Evolutionary conservation across 169 alveolate genomes (phyloP).

Genomic region (Sarcocystis neurona): DNA sequence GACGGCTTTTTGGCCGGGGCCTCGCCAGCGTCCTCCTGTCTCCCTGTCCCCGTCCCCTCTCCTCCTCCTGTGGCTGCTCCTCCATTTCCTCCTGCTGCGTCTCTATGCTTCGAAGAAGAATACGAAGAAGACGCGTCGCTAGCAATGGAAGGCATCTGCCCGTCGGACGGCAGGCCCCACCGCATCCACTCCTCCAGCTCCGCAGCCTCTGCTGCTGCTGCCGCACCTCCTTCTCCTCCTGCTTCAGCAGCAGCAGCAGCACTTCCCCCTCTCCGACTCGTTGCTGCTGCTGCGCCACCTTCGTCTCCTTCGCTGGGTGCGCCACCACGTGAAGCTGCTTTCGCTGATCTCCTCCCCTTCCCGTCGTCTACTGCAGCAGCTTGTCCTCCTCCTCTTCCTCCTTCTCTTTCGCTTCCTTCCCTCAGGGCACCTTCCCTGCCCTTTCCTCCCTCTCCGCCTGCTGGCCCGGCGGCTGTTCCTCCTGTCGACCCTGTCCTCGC

Average conservation of each 20-base stretch:
- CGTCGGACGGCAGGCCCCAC: constrained; percentile 16
- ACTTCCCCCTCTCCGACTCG: neutral
- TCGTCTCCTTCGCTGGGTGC: constrained; percentile 11
- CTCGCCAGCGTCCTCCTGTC: neutral
- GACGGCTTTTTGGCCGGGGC: neutral
- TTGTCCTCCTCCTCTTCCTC: neutral
- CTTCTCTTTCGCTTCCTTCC: neutral
- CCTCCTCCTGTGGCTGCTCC: neutral
- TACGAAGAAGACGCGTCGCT: neutral
- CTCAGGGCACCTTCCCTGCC: neutral
- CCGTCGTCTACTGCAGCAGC: neutral
- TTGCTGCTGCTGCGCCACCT: neutral
- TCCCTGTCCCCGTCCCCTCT: neutral
- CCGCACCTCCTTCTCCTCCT: constrained; percentile 14
- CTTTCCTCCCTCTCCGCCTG: neutral
- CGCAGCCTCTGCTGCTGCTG: neutral
- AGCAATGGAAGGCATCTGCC: constrained; percentile 9
- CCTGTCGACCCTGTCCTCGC: neutral
- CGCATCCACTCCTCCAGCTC: constrained; percentile 4
- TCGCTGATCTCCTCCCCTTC: neutral
- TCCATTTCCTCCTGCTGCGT: constrained; percentile 13
- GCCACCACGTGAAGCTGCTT: neutral
- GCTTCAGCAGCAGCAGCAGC: neutral
- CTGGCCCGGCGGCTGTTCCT: neutral
- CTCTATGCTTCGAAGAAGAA: neutral